These are phyloP conservation scores for Thelephora ganbajun DNA, from an alignment of 768 basidiomycete species.

Conservation along the genomic window DNA sequence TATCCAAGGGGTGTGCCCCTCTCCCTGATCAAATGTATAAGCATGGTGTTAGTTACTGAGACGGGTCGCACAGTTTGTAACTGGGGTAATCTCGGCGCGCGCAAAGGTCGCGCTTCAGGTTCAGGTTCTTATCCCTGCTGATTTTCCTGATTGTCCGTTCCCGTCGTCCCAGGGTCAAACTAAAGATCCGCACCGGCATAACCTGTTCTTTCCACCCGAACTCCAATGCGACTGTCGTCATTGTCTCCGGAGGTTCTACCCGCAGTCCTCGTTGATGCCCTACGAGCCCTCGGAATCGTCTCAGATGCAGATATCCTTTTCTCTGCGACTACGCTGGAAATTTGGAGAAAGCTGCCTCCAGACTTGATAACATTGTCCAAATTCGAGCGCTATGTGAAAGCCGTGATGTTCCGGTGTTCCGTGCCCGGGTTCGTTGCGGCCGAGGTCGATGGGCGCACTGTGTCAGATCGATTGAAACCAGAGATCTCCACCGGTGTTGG, in stretches of 20 bases:
- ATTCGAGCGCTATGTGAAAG: conserved; percentile 24
- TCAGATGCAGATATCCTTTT: conserved; percentile 49
- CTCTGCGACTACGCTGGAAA: conserved; percentile 28
- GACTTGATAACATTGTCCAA: conserved; percentile 35
- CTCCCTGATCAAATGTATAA: too few species aligned
- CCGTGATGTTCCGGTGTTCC: conserved; percentile 29
- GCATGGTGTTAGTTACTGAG: too few species aligned
- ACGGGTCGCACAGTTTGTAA: too few species aligned
- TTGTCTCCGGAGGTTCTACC: conserved; percentile 17
- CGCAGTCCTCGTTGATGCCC: conserved; percentile 25
- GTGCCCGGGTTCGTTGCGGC: conserved; percentile 26
- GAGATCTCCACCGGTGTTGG: conserved; percentile 22
- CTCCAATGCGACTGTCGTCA: neutral
- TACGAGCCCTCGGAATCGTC: conserved; percentile 35
- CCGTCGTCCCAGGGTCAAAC: too few species aligned
- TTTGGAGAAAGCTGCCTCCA: conserved; percentile 36
- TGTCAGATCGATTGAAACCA: conserved; percentile 3
- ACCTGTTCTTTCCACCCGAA: too few species aligned
- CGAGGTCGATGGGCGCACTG: conserved; percentile 8
- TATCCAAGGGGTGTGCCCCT: too few species aligned
- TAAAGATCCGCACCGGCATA: too few species aligned
- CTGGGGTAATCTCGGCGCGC: too few species aligned
- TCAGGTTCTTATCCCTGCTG: too few species aligned
- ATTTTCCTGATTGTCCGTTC: too few species aligned
- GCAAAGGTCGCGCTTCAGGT: too few species aligned